Evolutionary conservation across 2,329 filamentous ascomycete genomes (phyloP), one percentile per base, ranked within the genome.

Genomic region (Aureobasidium musti): DNA sequence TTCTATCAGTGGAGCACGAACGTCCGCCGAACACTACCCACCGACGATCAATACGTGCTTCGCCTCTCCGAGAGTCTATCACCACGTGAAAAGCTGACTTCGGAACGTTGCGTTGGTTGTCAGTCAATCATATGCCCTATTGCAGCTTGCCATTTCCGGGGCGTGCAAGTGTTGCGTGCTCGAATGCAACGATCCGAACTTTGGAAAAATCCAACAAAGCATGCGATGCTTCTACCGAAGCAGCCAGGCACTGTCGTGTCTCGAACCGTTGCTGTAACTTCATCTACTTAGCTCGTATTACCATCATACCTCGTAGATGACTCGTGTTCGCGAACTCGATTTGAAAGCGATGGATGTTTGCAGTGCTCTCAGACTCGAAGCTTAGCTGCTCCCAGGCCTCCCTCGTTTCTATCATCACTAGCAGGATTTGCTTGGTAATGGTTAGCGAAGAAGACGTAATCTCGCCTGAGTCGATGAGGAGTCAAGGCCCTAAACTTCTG

Each of bases 161-260:
- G 49, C 43, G 57, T 61, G 59, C 45, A 52, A 63, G 14, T 63
- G 59, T 63, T 63, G 59, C 59, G 59, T 63, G 59, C 59, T 63
- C 17, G n/a, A 37, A 23, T 61, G 41, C 30, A 47, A 43, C 57
- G 57, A 61, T 1, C 43, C 57, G 45, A 63, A 52, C 33, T 23
- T 37, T 41, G 45, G 23, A 50, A 30, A 28, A n/a, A 10, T 41
- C 5, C 26, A 47, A 19, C 17, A 19, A 33, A 61, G 43, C 43
- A 33, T 23, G 28, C 17, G 28, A 11, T 19, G 13, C 53, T 59
- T 43, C 23, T 49, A 37, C 35, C 43, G 30, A 61, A 61, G 43
- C 30, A 61, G 17, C 28, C 21, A 47, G 19, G 21, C 37, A 28
- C 21, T 23, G 17, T 21, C 49, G 28, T 52, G 49, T 52, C 49